A percentile compares a stretch with the other conserved stretches of the same genome.
Conservation (phyloP, 495 filamentous ascomycete species). For the Letharia lupina region DNA sequence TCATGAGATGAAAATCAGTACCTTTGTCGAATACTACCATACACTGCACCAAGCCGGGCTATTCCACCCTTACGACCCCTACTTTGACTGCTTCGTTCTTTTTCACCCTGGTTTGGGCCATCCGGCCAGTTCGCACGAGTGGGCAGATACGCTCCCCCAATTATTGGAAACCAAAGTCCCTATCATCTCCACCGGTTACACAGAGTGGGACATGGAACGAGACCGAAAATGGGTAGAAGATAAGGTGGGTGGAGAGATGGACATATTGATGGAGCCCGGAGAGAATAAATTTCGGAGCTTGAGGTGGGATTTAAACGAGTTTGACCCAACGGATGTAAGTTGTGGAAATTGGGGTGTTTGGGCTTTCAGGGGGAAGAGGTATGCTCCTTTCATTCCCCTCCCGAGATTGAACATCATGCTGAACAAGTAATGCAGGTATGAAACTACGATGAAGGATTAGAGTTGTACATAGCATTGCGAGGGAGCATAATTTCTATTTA, state of each 20-base stretch:
- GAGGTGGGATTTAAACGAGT: conserved; percentile 93
- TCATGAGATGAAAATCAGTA: conserved; percentile 85
- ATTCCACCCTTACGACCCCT: conserved; percentile 92
- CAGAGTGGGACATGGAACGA: conserved; percentile 84
- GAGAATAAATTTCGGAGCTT: conserved; percentile 93
- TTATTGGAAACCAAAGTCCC: conserved; percentile 92
- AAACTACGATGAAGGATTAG: conserved; percentile 15
- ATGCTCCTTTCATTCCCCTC: conserved; percentile 31
- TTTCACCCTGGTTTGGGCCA: conserved; percentile 97
- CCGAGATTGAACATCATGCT: background rate
- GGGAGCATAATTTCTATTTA: background rate
- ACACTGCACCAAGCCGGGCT: conserved; percentile 81
- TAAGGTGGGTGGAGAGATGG: conserved; percentile 77
- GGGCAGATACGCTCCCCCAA: conserved; percentile 79
- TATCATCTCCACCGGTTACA: conserved; percentile 90
- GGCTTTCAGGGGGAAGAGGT: conserved; percentile 97
- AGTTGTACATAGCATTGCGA: background rate
- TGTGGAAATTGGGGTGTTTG: conserved; percentile 95
- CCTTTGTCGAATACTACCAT: conserved; percentile 97
- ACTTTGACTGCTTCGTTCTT: conserved; percentile 91
- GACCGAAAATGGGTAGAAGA: conserved; percentile 84
- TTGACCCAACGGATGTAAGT: conserved; percentile 88
- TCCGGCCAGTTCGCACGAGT: conserved; percentile 84
- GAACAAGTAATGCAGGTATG: conserved; percentile 9
- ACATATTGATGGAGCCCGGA: conserved; percentile 82